Evolutionary conservation across 1,284 basidiomycete genomes (phyloP).

Genomic region (Schizophyllum commune): DNA sequence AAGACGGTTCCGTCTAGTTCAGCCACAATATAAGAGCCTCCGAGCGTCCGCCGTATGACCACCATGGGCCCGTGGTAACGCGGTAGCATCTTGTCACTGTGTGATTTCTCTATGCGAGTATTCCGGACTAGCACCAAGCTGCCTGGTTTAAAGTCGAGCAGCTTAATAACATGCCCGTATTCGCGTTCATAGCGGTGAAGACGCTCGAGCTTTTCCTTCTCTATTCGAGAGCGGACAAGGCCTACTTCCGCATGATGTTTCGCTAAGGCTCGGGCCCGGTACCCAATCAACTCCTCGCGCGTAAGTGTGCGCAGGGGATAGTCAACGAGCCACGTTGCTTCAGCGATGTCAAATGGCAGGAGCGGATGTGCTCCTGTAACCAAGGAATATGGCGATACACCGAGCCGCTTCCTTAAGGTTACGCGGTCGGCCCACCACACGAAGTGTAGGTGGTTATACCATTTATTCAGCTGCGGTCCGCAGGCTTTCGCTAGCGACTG

Average conservation of each 20-base stretch:
- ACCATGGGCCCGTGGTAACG: constrained; percentile 27
- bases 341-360: constrained; percentile 29
- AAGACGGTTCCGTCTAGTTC: constrained; percentile 25
- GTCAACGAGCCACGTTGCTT: constrained; percentile 29
- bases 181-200: constrained; percentile 1
- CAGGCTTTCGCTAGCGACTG: constrained; percentile 29
- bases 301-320: constrained; percentile 15
- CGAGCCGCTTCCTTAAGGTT: constrained; percentile 4
- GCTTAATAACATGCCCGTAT: constrained; percentile 17
- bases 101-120: constrained; percentile 14
- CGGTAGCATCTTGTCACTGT: constrained; percentile 19
- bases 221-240: no score
- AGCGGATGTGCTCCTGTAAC: constrained; percentile 7
- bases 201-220: no score
- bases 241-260: constrained; percentile 15
- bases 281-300: constrained; percentile 18
- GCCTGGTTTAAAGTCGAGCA: constrained; percentile 27
- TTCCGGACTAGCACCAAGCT: constrained; percentile 28
- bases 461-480: constrained; percentile 20
- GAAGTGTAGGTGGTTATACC: constrained; percentile 18
- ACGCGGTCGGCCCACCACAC: constrained; percentile 32
- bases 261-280: constrained; percentile 17
- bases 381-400: constrained; percentile 25
- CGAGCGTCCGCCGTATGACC: constrained; percentile 21
- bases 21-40: constrained; percentile 24